Evolutionary conservation across 768 basidiomycete genomes (phyloP), one percentile per base, ranked within the genome.

Genomic region (Filobasidium wieringae): DNA sequence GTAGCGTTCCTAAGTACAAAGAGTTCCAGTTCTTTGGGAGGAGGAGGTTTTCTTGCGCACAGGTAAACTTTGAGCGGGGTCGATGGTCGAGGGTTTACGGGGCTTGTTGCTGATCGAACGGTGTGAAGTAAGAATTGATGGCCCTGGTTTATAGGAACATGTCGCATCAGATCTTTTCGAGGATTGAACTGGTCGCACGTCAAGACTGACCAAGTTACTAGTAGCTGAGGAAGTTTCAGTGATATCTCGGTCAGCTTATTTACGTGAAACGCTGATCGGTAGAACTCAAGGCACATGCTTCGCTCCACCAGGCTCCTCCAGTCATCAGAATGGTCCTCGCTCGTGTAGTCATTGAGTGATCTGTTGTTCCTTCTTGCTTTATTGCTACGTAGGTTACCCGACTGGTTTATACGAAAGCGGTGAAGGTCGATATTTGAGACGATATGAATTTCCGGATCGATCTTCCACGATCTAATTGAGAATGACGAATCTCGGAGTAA

Each of bases 261-360:
- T 4, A n/a, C 37, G 19, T 33, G 12, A 43, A 14, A 12, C 12
- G n/a, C n/a, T n/a, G n/a, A n/a, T n/a, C n/a, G n/a, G n/a, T n/a
- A n/a, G n/a, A n/a, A 19, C 15, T 14, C 11, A 19, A 47, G 41
- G 32, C 26, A 57, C 56, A 57, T 27, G 43, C 36, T 15, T 34
- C 27, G n/a, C 24, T 32, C 57, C 57, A 58, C 57, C 57, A 58
- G 14, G 43, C 51, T 11, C 57, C 57, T 15, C 57, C 57, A n/a
- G 57, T 58, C 51, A 58, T 30, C 15, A 58, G n/a, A 12, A 58
- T 15, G 4, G 50, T 51, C 30, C 27, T n/a, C n/a, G n/a, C n/a
- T n/a, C n/a, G n/a, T n/a, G n/a, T n/a, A n/a, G n/a, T n/a, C n/a
- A n/a, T n/a, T n/a, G n/a, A n/a, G n/a, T n/a, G n/a, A n/a, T n/a